Conservation (phyloP, 2,329 filamentous ascomycete genomes). For the Reticulascus tulasneorum region DNA sequence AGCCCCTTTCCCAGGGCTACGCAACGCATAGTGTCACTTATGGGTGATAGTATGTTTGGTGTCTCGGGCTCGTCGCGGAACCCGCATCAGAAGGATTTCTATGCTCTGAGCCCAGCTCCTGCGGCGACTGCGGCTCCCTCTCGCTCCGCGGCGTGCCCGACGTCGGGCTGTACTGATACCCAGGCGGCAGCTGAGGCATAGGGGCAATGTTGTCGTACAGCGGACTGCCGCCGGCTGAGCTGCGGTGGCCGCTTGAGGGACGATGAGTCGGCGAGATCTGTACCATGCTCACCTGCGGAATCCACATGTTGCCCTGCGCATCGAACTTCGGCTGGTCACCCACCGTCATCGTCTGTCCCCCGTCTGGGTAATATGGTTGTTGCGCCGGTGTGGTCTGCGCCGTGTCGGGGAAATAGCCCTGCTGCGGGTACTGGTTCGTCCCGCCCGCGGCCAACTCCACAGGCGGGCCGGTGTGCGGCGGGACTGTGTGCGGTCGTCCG, state of each 20-base stretch:
- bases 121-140: slow-evolving; percentile 5
- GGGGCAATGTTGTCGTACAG: slow-evolving; percentile 5
- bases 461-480: slow-evolving; percentile 18
- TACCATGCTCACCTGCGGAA: slow-evolving; percentile 29
- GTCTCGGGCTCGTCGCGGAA: background rate
- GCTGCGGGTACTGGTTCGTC: background rate
- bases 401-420: slow-evolving; percentile 1
- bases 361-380: slow-evolving; percentile 10
- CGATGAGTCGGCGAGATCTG: slow-evolving; percentile 13
- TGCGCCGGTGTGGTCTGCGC: background rate
- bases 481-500: slow-evolving; percentile 7
- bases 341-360: slow-evolving; percentile 4
- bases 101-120: slow-evolving; percentile 11
- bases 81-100: too few relatives aligned
- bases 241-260: background rate
- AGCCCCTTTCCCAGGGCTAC: too few relatives aligned
- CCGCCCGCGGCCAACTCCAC: slow-evolving; percentile 22
- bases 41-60: slow-evolving; percentile 13
- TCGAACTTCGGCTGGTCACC: slow-evolving; percentile 22
- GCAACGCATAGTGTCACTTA: background rate
- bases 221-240: slow-evolving; percentile 9
- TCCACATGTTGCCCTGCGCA: slow-evolving; percentile 26
- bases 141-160: slow-evolving; percentile 1
- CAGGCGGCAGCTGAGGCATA: background rate
- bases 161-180: background rate